Evolutionary conservation across 1,284 basidiomycete genomes (phyloP).

Genomic region (Austroboletus niveus): DNA sequence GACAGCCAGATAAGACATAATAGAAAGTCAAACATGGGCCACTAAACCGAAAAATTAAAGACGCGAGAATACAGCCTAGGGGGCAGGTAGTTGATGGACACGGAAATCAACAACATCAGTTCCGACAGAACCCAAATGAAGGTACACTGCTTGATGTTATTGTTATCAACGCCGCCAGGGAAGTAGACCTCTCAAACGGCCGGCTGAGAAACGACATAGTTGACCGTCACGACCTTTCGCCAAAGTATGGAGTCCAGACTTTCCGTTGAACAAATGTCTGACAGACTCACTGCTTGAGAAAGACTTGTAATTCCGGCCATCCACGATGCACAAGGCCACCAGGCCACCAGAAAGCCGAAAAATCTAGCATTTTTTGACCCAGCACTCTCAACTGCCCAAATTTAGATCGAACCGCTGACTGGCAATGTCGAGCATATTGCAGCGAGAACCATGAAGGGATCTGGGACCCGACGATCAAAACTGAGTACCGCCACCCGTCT

Average conservation of each 20-base stretch:
- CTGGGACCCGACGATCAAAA: no score
- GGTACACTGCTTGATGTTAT: constrained; percentile 78
- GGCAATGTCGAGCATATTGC: constrained; percentile 86
- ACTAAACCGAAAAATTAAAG: constrained; percentile 68
- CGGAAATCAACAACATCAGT: constrained; percentile 60
- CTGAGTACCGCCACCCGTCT: no score
- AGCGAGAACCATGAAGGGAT: constrained; percentile 63
- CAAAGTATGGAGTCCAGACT: background rate
- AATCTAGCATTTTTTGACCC: constrained; percentile 80
- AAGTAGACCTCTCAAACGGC: constrained; percentile 77
- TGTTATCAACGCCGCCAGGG: constrained; percentile 68
- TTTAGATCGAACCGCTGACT: constrained; percentile 84
- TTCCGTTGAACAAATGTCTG: background rate
- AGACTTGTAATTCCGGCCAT: constrained; percentile 85
- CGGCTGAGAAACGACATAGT: constrained; percentile 80
- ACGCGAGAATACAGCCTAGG: constrained; percentile 68
- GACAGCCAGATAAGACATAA: constrained; percentile 84
- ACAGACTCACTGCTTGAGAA: constrained; percentile 56
- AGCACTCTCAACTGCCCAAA: constrained; percentile 87
- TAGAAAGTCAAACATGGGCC: constrained; percentile 83
- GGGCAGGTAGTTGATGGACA: constrained; percentile 81
- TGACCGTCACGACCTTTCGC: constrained; percentile 64
- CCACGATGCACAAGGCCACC: constrained; percentile 89
- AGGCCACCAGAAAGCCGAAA: constrained; percentile 85
- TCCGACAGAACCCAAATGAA: constrained; percentile 82